Conservation (phyloP, 1,284 basidiomycete genomes). For the Mycena sp. region DNA sequence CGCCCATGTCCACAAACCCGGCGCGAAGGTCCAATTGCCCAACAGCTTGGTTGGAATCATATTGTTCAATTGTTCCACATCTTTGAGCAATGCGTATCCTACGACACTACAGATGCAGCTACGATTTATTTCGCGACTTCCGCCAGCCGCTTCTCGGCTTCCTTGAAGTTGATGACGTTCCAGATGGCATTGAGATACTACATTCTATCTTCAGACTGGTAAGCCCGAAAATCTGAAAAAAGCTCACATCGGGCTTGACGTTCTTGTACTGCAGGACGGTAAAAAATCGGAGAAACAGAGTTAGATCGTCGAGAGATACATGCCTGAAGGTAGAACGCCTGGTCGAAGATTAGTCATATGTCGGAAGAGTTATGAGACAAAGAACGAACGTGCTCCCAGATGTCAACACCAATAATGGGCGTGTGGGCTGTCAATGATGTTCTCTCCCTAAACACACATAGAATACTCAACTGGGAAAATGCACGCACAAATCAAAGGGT, state of each 20-base stretch:
- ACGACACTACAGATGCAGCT: no score
- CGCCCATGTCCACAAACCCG: no score
- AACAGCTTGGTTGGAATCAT: no score
- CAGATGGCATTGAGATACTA: slow-evolving; percentile 92
- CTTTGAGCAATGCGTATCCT: no score
- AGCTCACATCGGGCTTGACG: slow-evolving; percentile 88
- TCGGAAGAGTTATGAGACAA: slow-evolving; percentile 3
- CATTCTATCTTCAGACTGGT: no score
- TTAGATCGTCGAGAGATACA: slow-evolving; percentile 25
- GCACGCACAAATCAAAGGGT: slow-evolving; percentile 82
- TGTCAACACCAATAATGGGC: slow-evolving; percentile 95
- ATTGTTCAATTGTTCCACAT: no score
- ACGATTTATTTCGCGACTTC: slow-evolving; percentile 52
- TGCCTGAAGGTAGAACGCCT: slow-evolving; percentile 83
- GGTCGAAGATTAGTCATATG: slow-evolving; percentile 11
- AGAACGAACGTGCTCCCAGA: slow-evolving; percentile 89
- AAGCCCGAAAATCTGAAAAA: neutral
- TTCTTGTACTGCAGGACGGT: slow-evolving; percentile 85
- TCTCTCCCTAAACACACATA: no score
- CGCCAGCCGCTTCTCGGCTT: slow-evolving; percentile 81
- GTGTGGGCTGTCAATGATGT: no score
- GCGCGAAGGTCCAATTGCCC: no score
- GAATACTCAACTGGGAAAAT: neutral
- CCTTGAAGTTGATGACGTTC: slow-evolving; percentile 93
- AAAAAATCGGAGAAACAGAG: slow-evolving; percentile 36